Percentiles rank a stretch among this genome's conserved stretches.
These are phyloP conservation scores for Ganoderma multipileum DNA, from an alignment of 1,284 basidiomycete species.

Conservation along the genomic window DNA sequence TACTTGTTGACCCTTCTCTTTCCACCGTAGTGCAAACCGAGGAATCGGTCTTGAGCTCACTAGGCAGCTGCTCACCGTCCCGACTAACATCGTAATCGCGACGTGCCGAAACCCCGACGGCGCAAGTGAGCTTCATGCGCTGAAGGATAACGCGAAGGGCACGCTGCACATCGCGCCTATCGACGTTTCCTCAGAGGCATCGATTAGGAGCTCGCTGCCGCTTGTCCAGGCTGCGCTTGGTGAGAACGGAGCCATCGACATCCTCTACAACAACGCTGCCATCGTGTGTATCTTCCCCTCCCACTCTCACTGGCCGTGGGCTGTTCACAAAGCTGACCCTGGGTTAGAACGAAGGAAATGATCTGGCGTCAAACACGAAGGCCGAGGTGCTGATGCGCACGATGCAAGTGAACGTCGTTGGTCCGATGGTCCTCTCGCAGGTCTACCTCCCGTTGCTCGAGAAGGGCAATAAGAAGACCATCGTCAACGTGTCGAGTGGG, in stretches of 20 bases:
- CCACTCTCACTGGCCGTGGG: not conserved
- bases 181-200: conserved; percentile 41
- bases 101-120: conserved; percentile 45
- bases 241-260: conserved; percentile 41
- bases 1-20: not conserved
- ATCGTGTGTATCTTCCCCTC: conserved; percentile 35
- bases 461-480: conserved; percentile 41
- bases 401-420: conserved; percentile 43
- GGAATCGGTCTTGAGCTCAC: conserved; percentile 50
- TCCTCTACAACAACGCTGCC: conserved; percentile 49
- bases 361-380: not conserved
- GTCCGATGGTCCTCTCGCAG: conserved; percentile 42
- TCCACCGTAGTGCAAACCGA: conserved; percentile 42
- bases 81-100: conserved; percentile 46
- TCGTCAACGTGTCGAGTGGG: conserved; percentile 44
- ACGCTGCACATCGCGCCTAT: conserved; percentile 44
- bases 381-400: conserved; percentile 29
- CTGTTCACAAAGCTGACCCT: not conserved
- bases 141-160: conserved; percentile 35
- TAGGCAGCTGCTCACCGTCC: conserved; percentile 42
- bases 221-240: conserved; percentile 38
- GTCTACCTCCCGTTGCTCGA: conserved; percentile 42
- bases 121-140: conserved; percentile 38
- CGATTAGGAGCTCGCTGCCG: conserved; percentile 38
- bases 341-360: not conserved